Evolutionary conservation across 768 basidiomycete species (phyloP).

Genomic region (Collybia sordida): DNA sequence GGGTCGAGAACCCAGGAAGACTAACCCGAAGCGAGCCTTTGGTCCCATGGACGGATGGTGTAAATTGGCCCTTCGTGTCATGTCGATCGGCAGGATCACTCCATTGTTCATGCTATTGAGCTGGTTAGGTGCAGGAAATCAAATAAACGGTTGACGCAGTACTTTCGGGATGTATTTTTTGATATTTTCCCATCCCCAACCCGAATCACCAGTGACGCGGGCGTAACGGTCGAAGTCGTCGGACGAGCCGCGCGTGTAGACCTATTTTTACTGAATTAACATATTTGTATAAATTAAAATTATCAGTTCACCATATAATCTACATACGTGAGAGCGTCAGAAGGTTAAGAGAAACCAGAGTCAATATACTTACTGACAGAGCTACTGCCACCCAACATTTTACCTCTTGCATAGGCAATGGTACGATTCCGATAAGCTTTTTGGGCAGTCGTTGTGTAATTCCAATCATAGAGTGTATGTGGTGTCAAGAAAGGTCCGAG

Average conservation of each 20-base stretch:
- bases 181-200: conserved; percentile 28
- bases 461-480: conserved; percentile 21
- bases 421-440: conserved; percentile 14
- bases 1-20: conserved; percentile 20
- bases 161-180: conserved; percentile 25
- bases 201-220: conserved; percentile 19
- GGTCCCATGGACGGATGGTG: conserved; percentile 26
- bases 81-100: conserved; percentile 27
- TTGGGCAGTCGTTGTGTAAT: conserved; percentile 25
- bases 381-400: conserved; percentile 23
- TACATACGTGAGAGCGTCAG: not conserved
- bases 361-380: conserved; percentile 17
- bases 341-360: not conserved
- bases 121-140: conserved; percentile 27
- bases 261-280: conserved; percentile 8
- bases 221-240: conserved; percentile 27
- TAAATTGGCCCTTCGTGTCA: conserved; percentile 28
- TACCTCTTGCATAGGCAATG: conserved; percentile 21
- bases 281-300: not conserved
- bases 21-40: conserved; percentile 16
- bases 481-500: conserved; percentile 11
- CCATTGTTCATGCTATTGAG: conserved; percentile 26
- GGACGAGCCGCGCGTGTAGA: conserved; percentile 18
- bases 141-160: conserved; percentile 15
- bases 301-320: not conserved